Conservation (phyloP, 2,329 filamentous ascomycete species). For the Proliferodiscus dingleyae region DNA sequence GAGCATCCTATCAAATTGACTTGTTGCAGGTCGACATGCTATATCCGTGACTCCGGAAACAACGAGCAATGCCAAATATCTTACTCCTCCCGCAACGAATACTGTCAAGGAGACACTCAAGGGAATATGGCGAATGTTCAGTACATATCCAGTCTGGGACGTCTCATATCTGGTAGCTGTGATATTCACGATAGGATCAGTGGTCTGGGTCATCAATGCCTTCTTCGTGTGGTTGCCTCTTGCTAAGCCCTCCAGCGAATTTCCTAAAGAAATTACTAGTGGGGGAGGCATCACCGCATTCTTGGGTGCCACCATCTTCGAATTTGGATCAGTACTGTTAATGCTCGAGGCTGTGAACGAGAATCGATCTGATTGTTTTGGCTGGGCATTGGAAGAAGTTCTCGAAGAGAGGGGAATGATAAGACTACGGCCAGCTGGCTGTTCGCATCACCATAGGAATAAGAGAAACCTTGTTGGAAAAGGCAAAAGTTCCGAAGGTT, state of each 20-base stretch:
- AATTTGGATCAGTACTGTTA: slow-evolving; percentile 56
- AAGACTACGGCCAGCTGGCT: slow-evolving; percentile 24
- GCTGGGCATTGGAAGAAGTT: slow-evolving; percentile 58
- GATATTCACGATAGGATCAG: slow-evolving; percentile 49
- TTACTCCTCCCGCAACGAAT: slow-evolving; percentile 30
- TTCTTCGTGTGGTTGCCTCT: slow-evolving; percentile 62
- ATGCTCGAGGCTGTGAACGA: slow-evolving; percentile 67
- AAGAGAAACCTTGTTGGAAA: slow-evolving; percentile 35
- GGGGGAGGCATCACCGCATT: slow-evolving; percentile 60
- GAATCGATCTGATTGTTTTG: slow-evolving; percentile 60
- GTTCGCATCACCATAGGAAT: slow-evolving; percentile 39
- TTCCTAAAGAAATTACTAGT: slow-evolving; percentile 45
- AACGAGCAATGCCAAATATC: slow-evolving; percentile 17
- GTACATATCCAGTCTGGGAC: slow-evolving; percentile 49
- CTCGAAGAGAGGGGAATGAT: slow-evolving; percentile 28
- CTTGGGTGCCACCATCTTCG: slow-evolving; percentile 64
- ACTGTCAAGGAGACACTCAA: slow-evolving; percentile 22
- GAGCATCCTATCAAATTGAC: too few species aligned
- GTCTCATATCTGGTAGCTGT: slow-evolving; percentile 51
- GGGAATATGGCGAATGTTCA: slow-evolving; percentile 44
- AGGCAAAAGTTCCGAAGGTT: slow-evolving; percentile 17
- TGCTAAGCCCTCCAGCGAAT: slow-evolving; percentile 46
- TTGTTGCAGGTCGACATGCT: slow-evolving; percentile 37
- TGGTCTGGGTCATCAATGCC: slow-evolving; percentile 54
- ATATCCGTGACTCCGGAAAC: slow-evolving; percentile 30